A percentile compares a stretch with the other conserved stretches of the same genome.
Evolutionary conservation across 1,284 basidiomycete species (phyloP).

Genomic region (Laetiporus sulphureus): DNA sequence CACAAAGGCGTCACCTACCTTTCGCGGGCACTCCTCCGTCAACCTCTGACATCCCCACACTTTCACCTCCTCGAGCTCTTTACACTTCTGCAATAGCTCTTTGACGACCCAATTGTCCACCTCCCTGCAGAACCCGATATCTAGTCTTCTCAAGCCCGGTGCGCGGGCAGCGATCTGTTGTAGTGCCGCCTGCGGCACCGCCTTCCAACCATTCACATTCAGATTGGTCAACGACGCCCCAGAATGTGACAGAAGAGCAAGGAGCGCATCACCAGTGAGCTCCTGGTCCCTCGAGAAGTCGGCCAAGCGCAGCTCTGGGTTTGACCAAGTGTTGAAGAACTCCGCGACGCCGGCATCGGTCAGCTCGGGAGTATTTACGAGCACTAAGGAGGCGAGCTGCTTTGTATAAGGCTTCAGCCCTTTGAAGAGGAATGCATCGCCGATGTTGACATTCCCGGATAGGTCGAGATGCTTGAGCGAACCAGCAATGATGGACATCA

Average conservation of each 20-base stretch:
- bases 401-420: conserved; percentile 55
- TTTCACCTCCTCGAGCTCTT: conserved; percentile 49
- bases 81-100: conserved; percentile 53
- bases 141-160: conserved; percentile 52
- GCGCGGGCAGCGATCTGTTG: conserved; percentile 42
- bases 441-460: conserved; percentile 53
- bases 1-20: conserved; percentile 37
- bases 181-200: conserved; percentile 52
- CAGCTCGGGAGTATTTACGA: conserved; percentile 57
- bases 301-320: conserved; percentile 43
- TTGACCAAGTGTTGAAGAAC: conserved; percentile 52
- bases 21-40: conserved; percentile 44
- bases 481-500: conserved; percentile 38
- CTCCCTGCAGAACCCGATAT: conserved; percentile 85
- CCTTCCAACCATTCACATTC: conserved; percentile 75
- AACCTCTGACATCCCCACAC: conserved; percentile 70
- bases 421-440: conserved; percentile 49
- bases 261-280: conserved; percentile 54
- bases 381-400: conserved; percentile 46
- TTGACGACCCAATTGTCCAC: conserved; percentile 83
- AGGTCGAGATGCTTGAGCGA: conserved; percentile 51
- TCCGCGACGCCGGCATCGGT: conserved; percentile 62
- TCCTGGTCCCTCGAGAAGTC: conserved; percentile 59
- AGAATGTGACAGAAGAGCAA: conserved; percentile 67
- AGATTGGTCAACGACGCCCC: conserved; percentile 55